Conservation (phyloP, 495 filamentous ascomycete species). For the Talaromyces borbonicus region DNA sequence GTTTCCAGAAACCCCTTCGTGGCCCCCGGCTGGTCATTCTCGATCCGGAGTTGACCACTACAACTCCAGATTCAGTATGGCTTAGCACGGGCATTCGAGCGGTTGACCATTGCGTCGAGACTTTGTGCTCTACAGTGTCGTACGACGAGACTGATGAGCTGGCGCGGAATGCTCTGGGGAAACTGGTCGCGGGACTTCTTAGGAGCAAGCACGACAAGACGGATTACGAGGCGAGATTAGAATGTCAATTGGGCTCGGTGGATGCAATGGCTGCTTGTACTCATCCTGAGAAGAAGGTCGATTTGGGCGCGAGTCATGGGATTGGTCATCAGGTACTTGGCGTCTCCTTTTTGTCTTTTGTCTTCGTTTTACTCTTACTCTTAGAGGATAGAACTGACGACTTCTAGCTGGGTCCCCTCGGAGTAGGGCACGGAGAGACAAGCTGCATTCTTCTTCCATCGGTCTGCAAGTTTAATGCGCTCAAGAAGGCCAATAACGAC, state of each 20-base stretch:
- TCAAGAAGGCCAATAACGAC: conserved; percentile 33
- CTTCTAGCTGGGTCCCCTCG: conserved; percentile 45
- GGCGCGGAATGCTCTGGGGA: conserved; percentile 33
- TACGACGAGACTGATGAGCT: conserved; percentile 28
- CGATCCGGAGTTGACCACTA: conserved; percentile 43
- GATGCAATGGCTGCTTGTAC: conserved; percentile 45
- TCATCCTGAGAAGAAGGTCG: conserved; percentile 24
- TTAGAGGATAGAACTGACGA: not conserved
- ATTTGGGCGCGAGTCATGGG: conserved; percentile 51
- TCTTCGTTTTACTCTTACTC: not conserved
- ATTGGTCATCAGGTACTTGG: conserved; percentile 54
- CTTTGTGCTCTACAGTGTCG: conserved; percentile 29
- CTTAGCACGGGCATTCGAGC: conserved; percentile 50
- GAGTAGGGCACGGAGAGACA: conserved; percentile 57
- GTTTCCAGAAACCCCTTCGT: conserved; percentile 36
- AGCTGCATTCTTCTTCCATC: conserved; percentile 54
- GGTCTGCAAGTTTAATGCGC: conserved; percentile 51
- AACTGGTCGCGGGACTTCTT: conserved; percentile 43
- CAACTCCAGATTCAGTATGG: conserved; percentile 51
- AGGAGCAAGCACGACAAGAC: conserved; percentile 31
- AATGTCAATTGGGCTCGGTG: conserved; percentile 44
- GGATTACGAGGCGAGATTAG: conserved; percentile 39
- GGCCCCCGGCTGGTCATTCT: conserved; percentile 47
- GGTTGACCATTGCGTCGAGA: conserved; percentile 58
- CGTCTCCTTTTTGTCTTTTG: not conserved